Base-by-base conservation (phyloP, 352 stramenopile genomes). In the Globisporangium spinosum region DNA sequence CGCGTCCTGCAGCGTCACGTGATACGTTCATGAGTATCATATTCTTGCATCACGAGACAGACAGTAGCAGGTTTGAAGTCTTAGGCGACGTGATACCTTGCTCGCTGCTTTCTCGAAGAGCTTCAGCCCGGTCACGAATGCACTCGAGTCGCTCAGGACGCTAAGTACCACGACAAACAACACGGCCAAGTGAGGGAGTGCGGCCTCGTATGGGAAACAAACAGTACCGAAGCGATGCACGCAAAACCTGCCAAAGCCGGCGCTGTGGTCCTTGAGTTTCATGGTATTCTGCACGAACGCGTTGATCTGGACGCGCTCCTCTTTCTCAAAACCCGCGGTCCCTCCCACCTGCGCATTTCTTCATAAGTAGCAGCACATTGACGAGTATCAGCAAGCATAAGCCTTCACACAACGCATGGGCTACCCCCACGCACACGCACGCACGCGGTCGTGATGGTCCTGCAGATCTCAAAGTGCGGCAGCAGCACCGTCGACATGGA, bases 71-170 rank as follows among this genome's bases (percentile, higher is more conserved):
- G 29, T 32, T 32, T 10, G 13, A 29, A 29, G 47, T 8, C 23
- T 43, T 43, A 29, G 23, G 1, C 58, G 49, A 15, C 22, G 1
- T 58, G 55, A 20, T 25, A 87, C 78, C 69, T 82, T 73, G 32
- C 61, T 78, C 9, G 82, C 82, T 51, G 80, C 82, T 65, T 71
- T 58, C 57, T 90, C 82, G 49, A 90, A 90, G 15, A 87, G 60
- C 47, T 72, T 59, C 22, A 90, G 58, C 10, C 72, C 70, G 3
- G 15, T 22, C 15, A 85, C 29, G 56, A 89, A 89, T 12, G 15
- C 47, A 2, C 22, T 17, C 0, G 63, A 51, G 49, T 84, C 69
- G 27, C 71, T 60, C 45, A 84, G 66, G 2, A 81, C 53, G 51
- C 82, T 90, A 35, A 54, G 25, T 5, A 47, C 6, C 17, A 45